Evolutionary conservation across 179 eudicot species (phyloP), one percentile per base, ranked within the genome.

Genomic region (Nepenthes alata): DNA sequence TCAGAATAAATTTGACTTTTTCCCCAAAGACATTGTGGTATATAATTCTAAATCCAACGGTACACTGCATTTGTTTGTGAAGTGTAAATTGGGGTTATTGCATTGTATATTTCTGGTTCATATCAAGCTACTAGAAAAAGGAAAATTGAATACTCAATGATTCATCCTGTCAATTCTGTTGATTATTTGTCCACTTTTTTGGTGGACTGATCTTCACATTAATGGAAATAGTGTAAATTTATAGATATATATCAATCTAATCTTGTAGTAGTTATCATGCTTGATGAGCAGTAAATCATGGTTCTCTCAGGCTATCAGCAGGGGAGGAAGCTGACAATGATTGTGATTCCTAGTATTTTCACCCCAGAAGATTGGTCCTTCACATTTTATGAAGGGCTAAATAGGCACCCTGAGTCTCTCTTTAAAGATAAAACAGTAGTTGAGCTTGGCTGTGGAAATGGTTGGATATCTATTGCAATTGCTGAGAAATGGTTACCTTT

Each of bases 401-500:
- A 93, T 76, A 83, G 98, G 78, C 90, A 87, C 75, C 95, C 98
- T 13, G 94, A 87, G 67, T 79, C 97, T 71, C 85, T 93, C 62
- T 93, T 85, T 73, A 89, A 82, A 73, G 98, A 87, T 71, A 93
- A 72, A 77, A 76, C 85, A 59, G 84, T 93, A 47, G 83, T 97
- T 49, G 98, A 93, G 83, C 93, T 93, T 80, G 98, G 98, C 56
- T 93, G 98, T 73, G 98, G 98, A 69, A 93, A 93, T 74, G 98
- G 98, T 75, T 93, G 98, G 98, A 93, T 93, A 72, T 81, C 97
- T 60, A 87, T 93, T 63, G 97, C 98, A 58, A 73, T 93, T 74
- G 98, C 98, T 65, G 98, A 89, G 75, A 93, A 93, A 59, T 93
- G 98, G 97, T 77, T 72, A 4, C 98, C 98, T 47, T 75, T 58